Base-by-base conservation (phyloP, 202 grass and related monocot species). In the Cymbopogon flexuosus region DNA sequence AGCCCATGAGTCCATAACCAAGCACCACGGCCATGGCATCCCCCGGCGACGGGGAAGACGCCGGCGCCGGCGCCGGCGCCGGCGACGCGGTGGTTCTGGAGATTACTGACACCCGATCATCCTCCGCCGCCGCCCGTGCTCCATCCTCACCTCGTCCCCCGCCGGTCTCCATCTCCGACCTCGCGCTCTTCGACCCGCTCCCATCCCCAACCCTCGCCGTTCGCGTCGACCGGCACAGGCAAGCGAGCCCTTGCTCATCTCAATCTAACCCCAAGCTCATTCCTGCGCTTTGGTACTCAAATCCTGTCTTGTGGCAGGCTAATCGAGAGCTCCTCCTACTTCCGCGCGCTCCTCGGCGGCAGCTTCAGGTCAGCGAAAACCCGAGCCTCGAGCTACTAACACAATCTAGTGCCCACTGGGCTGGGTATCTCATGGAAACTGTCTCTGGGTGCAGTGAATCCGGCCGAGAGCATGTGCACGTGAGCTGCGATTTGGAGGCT, bases 271-370 rank as follows among this genome's bases (percentile, higher is more conserved):
- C 31, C 10, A 6, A 10, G 31, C 15, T 14, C 23, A 61, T 37
- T 36, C 15, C 3, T 34, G 5, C 36, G 22, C 31, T 61, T 39
- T 58, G 3, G 15, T 45, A 9, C 16, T 57, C 30, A 27, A 85
- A 75, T 66, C 52, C 67, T 23, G 22, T 41, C 62, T 56, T 14
- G 21, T 24, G 10, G 14, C 52, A 93, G 88, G 84, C 82, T 97
- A 6, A 78, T 93, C 78, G 75, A 91, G 15, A 88, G 84, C 51
- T 97, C 93, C 54, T 85, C 87, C 18, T 97, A 97, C 84, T 97
- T 97, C 81, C 87, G 82, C 51, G 88, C 81, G 9, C 90, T 97
- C 54, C 87, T 97, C 45, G 81, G 80, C 67, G 88, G 93, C 63
- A 89, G 79, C 84, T 97, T 97, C 89, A 93, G 90, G 93, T 97